Percentiles rank a stretch among this genome's conserved stretches.
Evolutionary conservation across 2,329 filamentous ascomycete genomes (phyloP).

Genomic region (Pestalotiopsis sp.): DNA sequence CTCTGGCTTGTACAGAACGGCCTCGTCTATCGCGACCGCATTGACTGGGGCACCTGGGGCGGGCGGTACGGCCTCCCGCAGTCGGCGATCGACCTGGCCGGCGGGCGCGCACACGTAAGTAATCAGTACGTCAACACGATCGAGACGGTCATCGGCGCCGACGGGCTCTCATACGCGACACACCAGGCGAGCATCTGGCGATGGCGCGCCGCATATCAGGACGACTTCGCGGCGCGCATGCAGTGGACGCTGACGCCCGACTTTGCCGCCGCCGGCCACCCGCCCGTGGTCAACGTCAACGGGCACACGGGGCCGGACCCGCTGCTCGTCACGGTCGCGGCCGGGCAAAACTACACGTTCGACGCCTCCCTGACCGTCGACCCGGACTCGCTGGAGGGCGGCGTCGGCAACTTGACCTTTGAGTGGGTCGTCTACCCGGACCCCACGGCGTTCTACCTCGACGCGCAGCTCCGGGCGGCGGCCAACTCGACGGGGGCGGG

Average conservation of each 20-base stretch:
- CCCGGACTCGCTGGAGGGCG: not conserved
- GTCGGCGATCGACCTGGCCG: slow-evolving; percentile 5
- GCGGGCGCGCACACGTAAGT: not conserved
- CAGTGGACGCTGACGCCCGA: slow-evolving; percentile 27
- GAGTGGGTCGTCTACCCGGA: not conserved
- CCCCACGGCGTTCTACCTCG: not conserved
- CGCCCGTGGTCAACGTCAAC: slow-evolving; percentile 12
- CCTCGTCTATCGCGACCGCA: slow-evolving; percentile 41
- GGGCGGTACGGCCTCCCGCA: slow-evolving; percentile 41
- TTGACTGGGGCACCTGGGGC: slow-evolving; percentile 46
- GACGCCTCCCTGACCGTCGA: not conserved
- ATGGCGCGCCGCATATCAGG: slow-evolving; percentile 33
- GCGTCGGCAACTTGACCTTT: not conserved
- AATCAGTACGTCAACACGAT: slow-evolving; percentile 7
- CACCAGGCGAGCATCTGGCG: slow-evolving; percentile 33
- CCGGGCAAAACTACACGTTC: not conserved
- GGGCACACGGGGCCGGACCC: not conserved
- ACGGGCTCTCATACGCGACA: not conserved
- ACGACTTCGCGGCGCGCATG: slow-evolving; percentile 35
- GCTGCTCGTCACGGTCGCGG: not conserved
- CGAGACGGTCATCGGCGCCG: slow-evolving; percentile 9
- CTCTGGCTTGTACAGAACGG: slow-evolving; percentile 48
- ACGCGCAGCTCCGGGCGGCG: not conserved
- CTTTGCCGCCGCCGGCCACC: slow-evolving; percentile 19
- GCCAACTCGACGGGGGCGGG: no score